phyloP scores from a whole-genome alignment of 192 early-diverging fungal genomes.

The Funneliformis geosporum region DNA sequence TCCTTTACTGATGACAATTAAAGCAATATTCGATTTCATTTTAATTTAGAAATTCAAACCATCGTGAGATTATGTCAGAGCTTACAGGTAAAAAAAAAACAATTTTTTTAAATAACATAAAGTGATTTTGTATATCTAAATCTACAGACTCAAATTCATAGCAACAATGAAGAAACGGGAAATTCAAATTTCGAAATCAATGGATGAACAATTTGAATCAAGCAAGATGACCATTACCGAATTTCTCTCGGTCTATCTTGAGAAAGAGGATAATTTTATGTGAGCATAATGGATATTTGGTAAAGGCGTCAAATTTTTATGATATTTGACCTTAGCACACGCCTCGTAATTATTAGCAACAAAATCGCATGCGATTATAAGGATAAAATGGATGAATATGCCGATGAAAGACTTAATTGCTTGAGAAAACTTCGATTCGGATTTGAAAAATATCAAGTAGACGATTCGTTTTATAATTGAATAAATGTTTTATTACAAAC shows the following conservation, averaged over 20 bases:
- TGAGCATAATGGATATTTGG: not conserved
- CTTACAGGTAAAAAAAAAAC: not conserved
- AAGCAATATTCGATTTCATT: not conserved
- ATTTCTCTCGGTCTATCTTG: not conserved
- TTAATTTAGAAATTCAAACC: not conserved
- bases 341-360: not conserved
- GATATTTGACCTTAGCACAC: too few relatives aligned
- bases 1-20: not conserved
- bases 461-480: not conserved
- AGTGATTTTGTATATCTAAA: not conserved
- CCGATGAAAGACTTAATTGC: conserved; percentile 2
- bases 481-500: not conserved
- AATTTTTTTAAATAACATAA: not conserved
- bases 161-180: conserved; percentile 25
- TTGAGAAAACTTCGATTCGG: conserved; percentile 28
- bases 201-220: conserved; percentile 21
- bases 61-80: not conserved
- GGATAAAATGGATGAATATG: conserved; percentile 20
- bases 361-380: conserved; percentile 27
- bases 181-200: conserved; percentile 20
- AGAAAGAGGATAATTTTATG: conserved; percentile 8
- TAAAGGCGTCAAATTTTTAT: not conserved
- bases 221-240: not conserved
- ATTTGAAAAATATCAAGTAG: conserved; percentile 34
- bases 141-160: not conserved